These are phyloP conservation scores for Wakefieldia striispora DNA, from an alignment of 768 basidiomycete genomes.

Conservation along the genomic window DNA sequence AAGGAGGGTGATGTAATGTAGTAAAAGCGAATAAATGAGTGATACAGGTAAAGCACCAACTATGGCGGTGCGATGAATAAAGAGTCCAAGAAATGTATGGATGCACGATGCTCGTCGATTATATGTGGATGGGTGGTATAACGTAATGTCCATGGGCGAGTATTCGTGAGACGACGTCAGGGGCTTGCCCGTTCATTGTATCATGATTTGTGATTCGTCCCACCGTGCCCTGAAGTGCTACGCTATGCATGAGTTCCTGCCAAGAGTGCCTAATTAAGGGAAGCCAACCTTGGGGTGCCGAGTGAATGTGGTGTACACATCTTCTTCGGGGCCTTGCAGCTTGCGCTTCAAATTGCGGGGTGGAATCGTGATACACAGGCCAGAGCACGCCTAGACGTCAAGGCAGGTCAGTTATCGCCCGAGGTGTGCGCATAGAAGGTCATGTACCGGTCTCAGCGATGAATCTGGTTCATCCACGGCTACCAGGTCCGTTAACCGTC, in stretches of 20 bases:
- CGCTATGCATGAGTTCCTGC: background rate
- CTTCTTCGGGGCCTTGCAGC: conserved; percentile 14
- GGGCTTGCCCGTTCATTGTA: background rate
- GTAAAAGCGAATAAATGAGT: background rate
- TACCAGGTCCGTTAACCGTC: background rate
- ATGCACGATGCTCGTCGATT: background rate
- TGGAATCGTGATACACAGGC: conserved; percentile 26
- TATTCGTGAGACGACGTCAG: background rate
- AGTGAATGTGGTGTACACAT: background rate
- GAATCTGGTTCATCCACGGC: conserved; percentile 8
- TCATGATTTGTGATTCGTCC: conserved; percentile 7
- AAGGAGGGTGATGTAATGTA: conserved; percentile 2
- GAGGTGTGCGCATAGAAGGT: background rate
- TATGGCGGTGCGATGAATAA: background rate
- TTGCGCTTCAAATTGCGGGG: conserved; percentile 23
- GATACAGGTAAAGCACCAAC: background rate
- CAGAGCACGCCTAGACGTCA: conserved; percentile 14
- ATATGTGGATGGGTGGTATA: conserved; percentile 8
- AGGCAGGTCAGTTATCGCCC: background rate
- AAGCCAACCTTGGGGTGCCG: conserved; percentile 21
- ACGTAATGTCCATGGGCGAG: background rate
- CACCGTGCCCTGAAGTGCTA: conserved; percentile 17
- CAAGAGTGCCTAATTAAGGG: background rate
- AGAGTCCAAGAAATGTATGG: background rate
- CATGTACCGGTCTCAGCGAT: conserved; percentile 20